phyloP scores from a whole-genome alignment of 1,284 basidiomycete genomes.

The Sparassis latifolia region DNA sequence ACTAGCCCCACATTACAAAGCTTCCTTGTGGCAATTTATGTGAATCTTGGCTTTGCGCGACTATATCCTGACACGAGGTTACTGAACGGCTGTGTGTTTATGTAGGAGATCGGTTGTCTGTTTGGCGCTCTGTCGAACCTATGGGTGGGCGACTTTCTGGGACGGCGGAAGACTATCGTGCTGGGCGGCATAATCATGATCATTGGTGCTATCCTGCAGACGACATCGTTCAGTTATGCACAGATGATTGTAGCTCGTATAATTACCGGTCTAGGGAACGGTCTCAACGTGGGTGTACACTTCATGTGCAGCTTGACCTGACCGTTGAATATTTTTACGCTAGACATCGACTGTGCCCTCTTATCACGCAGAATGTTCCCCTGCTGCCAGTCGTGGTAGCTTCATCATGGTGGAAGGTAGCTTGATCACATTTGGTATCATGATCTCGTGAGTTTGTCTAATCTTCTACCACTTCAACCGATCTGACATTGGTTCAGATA shows the following conservation, averaged over 20 bases:
- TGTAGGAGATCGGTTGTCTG: slow-evolving; percentile 48
- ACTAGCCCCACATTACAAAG: slow-evolving; percentile 47
- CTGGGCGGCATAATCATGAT: slow-evolving; percentile 54
- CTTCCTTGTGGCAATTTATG: slow-evolving; percentile 49
- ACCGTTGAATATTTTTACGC: slow-evolving; percentile 9
- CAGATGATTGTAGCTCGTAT: slow-evolving; percentile 59
- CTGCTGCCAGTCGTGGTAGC: slow-evolving; percentile 52
- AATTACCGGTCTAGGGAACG: slow-evolving; percentile 62
- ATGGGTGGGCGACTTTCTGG: slow-evolving; percentile 49
- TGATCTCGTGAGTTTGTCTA: slow-evolving; percentile 50
- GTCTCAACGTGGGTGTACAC: slow-evolving; percentile 44
- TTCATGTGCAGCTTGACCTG: too few relatives aligned
- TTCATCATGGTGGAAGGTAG: slow-evolving; percentile 67
- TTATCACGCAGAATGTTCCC: slow-evolving; percentile 63
- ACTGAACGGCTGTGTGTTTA: neutral
- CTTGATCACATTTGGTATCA: slow-evolving; percentile 66
- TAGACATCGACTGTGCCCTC: slow-evolving; percentile 60
- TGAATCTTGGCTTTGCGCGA: slow-evolving; percentile 20
- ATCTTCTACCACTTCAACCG: slow-evolving; percentile 20
- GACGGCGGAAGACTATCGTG: slow-evolving; percentile 45
- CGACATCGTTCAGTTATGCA: slow-evolving; percentile 45
- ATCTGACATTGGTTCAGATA: slow-evolving; percentile 26
- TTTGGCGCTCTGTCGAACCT: slow-evolving; percentile 45
- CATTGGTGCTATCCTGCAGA: slow-evolving; percentile 55
- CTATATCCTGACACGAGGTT: neutral